Evolutionary conservation across 2,329 filamentous ascomycete genomes (phyloP), one percentile per base, ranked within the genome.

Genomic region (Alternaria metachromatica): DNA sequence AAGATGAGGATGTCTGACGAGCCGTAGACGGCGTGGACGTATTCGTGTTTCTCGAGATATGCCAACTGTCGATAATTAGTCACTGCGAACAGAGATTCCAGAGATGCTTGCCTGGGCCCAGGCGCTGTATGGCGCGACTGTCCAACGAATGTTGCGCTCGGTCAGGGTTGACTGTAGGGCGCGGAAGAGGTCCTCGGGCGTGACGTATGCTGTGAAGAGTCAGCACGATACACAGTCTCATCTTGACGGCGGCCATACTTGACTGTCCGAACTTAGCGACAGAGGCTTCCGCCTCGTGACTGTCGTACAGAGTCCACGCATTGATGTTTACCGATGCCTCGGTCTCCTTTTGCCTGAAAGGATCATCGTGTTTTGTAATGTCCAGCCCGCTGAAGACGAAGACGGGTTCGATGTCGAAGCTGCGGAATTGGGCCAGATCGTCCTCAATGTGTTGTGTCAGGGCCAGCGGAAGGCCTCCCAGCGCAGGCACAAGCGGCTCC

Each of bases 321-420:
- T 90, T 84, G 69, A 92, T 87, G 55, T 93, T 93, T 69, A 90
- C 89, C 53, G 87, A 87, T 25, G 88, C 88, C 49, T 88, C 87
- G 69, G 89, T 86, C 58, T 91, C 85, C 23, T 89, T 84, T 63
- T 90, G 85, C 30, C 78, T 78, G 64, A 86, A 84, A 11, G 83
- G 82, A 50, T 92, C 89, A 45, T 79, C 78, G 73, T 94, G 90
- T 74, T 92, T 91, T 43, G 89, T 89, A 64, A 94, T 87, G 43
- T 93, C 89, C 73, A 97, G 88, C 37, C 96, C 96, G 78, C 95
- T 92, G 81, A 99, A 99, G 55, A 99, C 86, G 79, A 99, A 98
- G 67, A 96, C 84, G 2, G 92, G 92, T n/a, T 85, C 88, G 56
- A 97, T 90, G 20, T 88, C 87, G 72, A 90, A 83, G 49, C 87